Evolutionary conservation across 2,329 filamentous ascomycete species (phyloP), one percentile per base, ranked within the genome.

Genomic region (Byssochlamys sp.): DNA sequence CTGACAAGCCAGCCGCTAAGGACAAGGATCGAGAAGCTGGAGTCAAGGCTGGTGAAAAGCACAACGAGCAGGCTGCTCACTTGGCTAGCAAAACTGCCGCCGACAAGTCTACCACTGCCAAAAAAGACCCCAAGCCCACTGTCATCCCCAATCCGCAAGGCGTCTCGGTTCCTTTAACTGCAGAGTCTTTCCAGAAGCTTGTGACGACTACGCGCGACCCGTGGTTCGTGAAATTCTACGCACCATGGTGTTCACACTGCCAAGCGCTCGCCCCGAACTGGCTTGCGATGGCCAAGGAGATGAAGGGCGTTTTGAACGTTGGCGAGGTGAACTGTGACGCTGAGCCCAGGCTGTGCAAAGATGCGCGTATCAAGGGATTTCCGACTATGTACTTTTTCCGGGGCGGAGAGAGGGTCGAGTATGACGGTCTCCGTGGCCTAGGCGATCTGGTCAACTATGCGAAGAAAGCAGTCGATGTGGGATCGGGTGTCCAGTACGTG

Each of bases 151-250:
- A 99, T 64, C 82, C 84, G 3, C 80, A 86, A 48, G 94, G 94
- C 5, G 78, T 81, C 14, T 95, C 90, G 5, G 79, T 90, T 33
- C 75, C 85, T 5, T 80, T 99, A 55, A 91, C 85, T 1, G 86
- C 89, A 0, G 91, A 96, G 69, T 89, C 80, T 61, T 99, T 99
- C 77, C 87, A 95, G 70, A 85, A 83, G 58, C 78, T 87, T 39
- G 91, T 99, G 52, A 95, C 90, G 2, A 88, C 86, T 71, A 91
- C 90, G 0, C 84, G 89, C 62, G 91, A 97, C 61, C 87, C 91
- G 4, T 99, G 94, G 94, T 96, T 99, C 69, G 85, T 99, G 80
- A 99, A 99, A 74, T 97, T 99, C 72, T 97, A 96, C 71, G 91
- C 90, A 19, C 95, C 94, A 4, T 97, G 92, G 94, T 99, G 94